Base-by-base conservation (phyloP, 2,329 filamentous ascomycete species). In the Botrytis medusae region DNA sequence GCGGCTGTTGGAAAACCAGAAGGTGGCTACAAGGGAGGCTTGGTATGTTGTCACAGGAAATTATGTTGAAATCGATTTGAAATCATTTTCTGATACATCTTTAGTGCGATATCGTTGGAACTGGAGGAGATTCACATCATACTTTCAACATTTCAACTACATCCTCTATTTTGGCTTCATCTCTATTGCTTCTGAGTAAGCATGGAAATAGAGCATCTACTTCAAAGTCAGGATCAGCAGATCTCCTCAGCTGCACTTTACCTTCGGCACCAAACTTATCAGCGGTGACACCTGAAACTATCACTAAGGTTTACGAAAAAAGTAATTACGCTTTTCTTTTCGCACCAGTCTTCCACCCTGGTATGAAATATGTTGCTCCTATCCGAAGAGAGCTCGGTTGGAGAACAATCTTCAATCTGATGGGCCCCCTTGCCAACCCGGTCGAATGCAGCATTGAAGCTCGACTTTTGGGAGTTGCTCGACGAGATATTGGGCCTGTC, bases 91-190 rank as follows among this genome's bases (percentile, higher is more conserved):
- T 76, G 40, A 78, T 72, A 46, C 22, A 37, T 37, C 62, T 20
- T 69, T 71, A 90, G 85, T 90, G 95, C 82, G 96, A 99, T 82
- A 98, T 99, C 81, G 96, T 99, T 74, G 96, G 96, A 78, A 99
- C 96, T 12, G 96, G 96, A 77, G 96, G 96, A 80, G 96, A 99
- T 84, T 92, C 92, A 32, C 95, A 98, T 86, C 94, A 97, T 83
- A 99, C 96, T 48, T 99, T 97, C 89, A 99, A 99, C 83, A 95
- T 99, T 81, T 96, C 92, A 78, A 99, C 96, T 7, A 97, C 96
- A 10, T 90, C 96, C 3, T 97, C 94, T 29, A 98, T 99, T 80
- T 86, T 99, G 67, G 94, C 93, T 64, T 97, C 94, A 9, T 90
- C 94, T 7, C 86, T 97, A 42, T 88, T 99, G 51, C 87, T 97